Percentiles rank a stretch among this genome's conserved stretches.
phyloP scores from a whole-genome alignment of 192 early-diverging fungal genomes.

The Rhizoclosmatium sp. region DNA sequence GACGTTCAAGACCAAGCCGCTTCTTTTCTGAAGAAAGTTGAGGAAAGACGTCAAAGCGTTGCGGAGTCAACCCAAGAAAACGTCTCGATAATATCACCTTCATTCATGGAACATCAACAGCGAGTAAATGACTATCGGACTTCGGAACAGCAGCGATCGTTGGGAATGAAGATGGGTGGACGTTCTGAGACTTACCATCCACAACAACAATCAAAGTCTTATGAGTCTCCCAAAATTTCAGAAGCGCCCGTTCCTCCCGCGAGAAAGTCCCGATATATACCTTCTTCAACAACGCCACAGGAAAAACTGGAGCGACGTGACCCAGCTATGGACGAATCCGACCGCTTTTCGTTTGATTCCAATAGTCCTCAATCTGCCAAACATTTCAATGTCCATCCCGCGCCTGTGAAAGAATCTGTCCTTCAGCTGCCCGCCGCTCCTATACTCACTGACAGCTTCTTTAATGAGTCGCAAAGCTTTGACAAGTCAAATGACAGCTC shows the following conservation, averaged over 20 bases:
- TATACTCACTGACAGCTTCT: too few relatives aligned
- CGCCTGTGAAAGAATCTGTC: not conserved
- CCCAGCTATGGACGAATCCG: not conserved
- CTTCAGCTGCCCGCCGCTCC: not conserved
- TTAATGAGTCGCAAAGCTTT: too few relatives aligned
- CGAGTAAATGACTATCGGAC: not conserved
- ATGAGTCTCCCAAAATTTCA: not conserved
- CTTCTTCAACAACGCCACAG: not conserved
- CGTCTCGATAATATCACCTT: not conserved
- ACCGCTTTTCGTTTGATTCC: not conserved
- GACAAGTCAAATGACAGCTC: too few relatives aligned
- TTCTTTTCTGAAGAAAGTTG: not conserved
- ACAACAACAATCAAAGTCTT: not conserved
- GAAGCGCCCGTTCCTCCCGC: not conserved
- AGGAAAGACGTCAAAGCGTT: not conserved
- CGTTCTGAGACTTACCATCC: not conserved
- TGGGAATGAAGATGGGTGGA: not conserved
- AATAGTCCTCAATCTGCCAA: not conserved
- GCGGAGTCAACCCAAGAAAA: not conserved
- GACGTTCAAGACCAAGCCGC: not conserved
- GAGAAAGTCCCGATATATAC: not conserved
- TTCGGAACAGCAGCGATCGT: not conserved
- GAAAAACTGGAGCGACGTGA: not conserved
- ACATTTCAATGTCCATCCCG: not conserved
- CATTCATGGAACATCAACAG: not conserved